Base-by-base conservation (phyloP, 2,329 filamentous ascomycete genomes). In the Hirsutella rhossiliensis region DNA sequence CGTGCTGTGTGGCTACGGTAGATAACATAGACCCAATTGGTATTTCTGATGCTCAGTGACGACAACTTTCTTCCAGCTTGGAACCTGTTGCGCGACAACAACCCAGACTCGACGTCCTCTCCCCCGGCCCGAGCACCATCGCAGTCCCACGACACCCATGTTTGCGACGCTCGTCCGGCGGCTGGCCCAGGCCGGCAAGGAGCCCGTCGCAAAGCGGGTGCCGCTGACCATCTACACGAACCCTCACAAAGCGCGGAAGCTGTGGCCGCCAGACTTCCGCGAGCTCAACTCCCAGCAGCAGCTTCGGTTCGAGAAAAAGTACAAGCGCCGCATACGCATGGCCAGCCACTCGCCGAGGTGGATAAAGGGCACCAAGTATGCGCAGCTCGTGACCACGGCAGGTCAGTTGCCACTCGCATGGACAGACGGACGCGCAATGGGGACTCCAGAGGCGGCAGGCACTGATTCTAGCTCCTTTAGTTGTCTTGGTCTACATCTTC, bases 211-310 rank as follows among this genome's bases (percentile, higher is more conserved):
- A 19, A 60, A 55, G 34, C 49, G 50, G 38, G 43, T 53, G 39
- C 55, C 59, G 20, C 45, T 62, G 36, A 58, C 49, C 44, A 62
- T 70, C 48, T 66, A 71, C 50, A 32, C 17, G 47, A 80, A 78
- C 56, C 73, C 73, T 5, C 81, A 77, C 65, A 75, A 69, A 55
- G 75, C 79, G 41, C 82, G 84, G 63, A 84, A 82, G 58, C 67
- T 77, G 50, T 90, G 85, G 85, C 85, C 85, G 45, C 85, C 85
- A 12, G 80, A 88, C 62, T 84, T 90, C 62, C 66, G 71, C 49
- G 75, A 77, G 57, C 73, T 90, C 47, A 78, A 78, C 32, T 66
- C 71, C 40, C 83, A 84, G 61, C 78, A 88, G 56, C 81, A 89
- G 62, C 83, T 89, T 58, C 74, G 79, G 38, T 81, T 87, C 53